Percentiles rank a stretch among this genome's conserved stretches.
These are phyloP conservation scores for Salix arbutifolia DNA, from an alignment of 345 rosid genomes.

Conservation along the genomic window DNA sequence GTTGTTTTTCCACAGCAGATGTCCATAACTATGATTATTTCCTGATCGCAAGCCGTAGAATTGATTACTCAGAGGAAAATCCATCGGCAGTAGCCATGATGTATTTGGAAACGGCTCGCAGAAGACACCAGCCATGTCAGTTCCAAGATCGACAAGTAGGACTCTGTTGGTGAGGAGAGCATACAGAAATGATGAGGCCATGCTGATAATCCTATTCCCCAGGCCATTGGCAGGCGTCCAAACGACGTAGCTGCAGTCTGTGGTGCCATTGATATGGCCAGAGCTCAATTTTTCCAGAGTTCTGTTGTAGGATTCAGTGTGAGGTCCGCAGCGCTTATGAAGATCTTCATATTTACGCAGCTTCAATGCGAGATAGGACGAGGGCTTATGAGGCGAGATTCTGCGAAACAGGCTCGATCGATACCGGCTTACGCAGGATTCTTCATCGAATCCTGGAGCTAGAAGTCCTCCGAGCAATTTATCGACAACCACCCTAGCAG, in stretches of 20 bases:
- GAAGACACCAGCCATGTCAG: conserved; percentile 14
- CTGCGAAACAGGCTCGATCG: conserved; percentile 2
- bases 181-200: conserved; percentile 20
- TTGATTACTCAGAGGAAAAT: not conserved
- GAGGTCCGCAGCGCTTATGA: conserved; percentile 18
- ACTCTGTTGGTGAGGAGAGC: conserved; percentile 23
- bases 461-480: conserved; percentile 6
- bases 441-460: conserved; percentile 10
- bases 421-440: conserved; percentile 17
- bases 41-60: not conserved
- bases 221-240: conserved; percentile 11
- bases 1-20: not conserved
- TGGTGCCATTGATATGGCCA: not conserved
- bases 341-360: conserved; percentile 17
- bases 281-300: not conserved
- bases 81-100: conserved; percentile 14
- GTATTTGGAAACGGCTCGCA: conserved; percentile 21
- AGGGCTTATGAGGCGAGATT: conserved; percentile 5
- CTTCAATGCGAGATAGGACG: conserved; percentile 11
- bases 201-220: conserved; percentile 22
- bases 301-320: conserved; percentile 5
- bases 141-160: not conserved
- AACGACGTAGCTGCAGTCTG: conserved; percentile 19
- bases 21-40: not conserved
- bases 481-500: not conserved